Conservation (phyloP, 345 rosid genomes). For the Arabis alpina region DNA sequence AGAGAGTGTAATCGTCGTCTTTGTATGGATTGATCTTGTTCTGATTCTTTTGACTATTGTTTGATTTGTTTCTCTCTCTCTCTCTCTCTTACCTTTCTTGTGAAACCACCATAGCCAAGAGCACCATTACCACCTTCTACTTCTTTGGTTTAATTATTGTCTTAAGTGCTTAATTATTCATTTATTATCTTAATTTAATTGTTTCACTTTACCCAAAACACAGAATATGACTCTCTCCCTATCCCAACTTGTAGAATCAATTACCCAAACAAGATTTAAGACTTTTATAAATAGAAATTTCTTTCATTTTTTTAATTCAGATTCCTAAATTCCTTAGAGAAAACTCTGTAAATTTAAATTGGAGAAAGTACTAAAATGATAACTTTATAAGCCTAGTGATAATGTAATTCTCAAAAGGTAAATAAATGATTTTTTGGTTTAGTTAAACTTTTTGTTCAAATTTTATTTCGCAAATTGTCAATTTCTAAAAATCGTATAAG, state of each 20-base stretch:
- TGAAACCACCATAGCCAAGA: slow-evolving; percentile 42
- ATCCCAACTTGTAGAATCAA: slow-evolving; percentile 33
- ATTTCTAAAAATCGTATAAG: too few relatives aligned
- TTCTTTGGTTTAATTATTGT: slow-evolving; percentile 30
- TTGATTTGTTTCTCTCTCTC: not conserved
- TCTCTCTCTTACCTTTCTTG: slow-evolving; percentile 23
- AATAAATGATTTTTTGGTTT: not conserved
- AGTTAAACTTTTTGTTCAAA: too few relatives aligned
- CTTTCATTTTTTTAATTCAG: slow-evolving; percentile 4
- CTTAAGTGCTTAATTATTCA: slow-evolving; percentile 38
- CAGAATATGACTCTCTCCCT: slow-evolving; percentile 34
- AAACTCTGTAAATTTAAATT: not conserved
- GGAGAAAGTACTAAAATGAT: not conserved
- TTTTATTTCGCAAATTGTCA: too few relatives aligned
- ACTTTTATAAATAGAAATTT: too few relatives aligned
- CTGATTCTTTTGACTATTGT: slow-evolving; percentile 8
- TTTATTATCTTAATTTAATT: slow-evolving; percentile 24
- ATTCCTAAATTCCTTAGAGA: slow-evolving; percentile 28
- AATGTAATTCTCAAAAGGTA: slow-evolving; percentile 4
- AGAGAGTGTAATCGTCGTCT: slow-evolving; percentile 23
- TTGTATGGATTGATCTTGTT: not conserved
- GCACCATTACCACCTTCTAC: slow-evolving; percentile 31
- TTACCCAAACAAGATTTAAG: not conserved
- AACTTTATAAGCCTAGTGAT: not conserved
- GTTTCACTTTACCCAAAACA: slow-evolving; percentile 37